These are phyloP conservation scores for Trichophyton benhamiae DNA, from an alignment of 2,329 filamentous ascomycete genomes.

Conservation along the genomic window DNA sequence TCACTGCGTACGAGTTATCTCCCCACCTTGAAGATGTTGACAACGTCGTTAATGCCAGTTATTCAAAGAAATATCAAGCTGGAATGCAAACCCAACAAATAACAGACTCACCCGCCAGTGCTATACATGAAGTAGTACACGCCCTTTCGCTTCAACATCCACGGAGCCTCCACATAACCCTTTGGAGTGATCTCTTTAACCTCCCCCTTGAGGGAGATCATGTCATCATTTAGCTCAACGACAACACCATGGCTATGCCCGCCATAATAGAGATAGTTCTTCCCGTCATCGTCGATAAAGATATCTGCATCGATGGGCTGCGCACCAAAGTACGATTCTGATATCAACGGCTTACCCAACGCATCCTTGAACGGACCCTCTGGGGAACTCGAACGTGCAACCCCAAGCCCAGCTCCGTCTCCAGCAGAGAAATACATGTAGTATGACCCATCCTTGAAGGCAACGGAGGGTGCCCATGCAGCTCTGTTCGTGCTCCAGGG, in stretches of 20 bases:
- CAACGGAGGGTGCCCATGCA: conserved; percentile 39
- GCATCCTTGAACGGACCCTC: conserved; percentile 34
- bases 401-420: conserved; percentile 36
- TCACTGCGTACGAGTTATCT: conserved; percentile 37
- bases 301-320: conserved; percentile 39
- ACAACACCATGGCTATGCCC: conserved; percentile 35
- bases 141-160: conserved; percentile 34
- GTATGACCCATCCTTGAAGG: conserved; percentile 35
- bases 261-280: conserved; percentile 36
- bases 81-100: not conserved
- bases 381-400: conserved; percentile 27
- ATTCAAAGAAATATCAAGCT: not conserved
- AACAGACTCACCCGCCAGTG: conserved; percentile 25
- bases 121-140: conserved; percentile 38
- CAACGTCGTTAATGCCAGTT: not conserved
- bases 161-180: conserved; percentile 35
- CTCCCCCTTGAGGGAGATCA: conserved; percentile 35
- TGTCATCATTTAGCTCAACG: conserved; percentile 33
- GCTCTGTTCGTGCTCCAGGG: conserved; percentile 35
- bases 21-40: conserved; percentile 26
- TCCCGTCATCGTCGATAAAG: conserved; percentile 32
- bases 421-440: conserved; percentile 43
- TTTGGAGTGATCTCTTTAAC: conserved; percentile 38
- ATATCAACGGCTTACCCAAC: conserved; percentile 33
- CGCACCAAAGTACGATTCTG: conserved; percentile 35